A percentile compares a stretch with the other conserved stretches of the same genome.
phyloP scores from a whole-genome alignment of 1,139 yeast species.

The Candida glucosophila region DNA sequence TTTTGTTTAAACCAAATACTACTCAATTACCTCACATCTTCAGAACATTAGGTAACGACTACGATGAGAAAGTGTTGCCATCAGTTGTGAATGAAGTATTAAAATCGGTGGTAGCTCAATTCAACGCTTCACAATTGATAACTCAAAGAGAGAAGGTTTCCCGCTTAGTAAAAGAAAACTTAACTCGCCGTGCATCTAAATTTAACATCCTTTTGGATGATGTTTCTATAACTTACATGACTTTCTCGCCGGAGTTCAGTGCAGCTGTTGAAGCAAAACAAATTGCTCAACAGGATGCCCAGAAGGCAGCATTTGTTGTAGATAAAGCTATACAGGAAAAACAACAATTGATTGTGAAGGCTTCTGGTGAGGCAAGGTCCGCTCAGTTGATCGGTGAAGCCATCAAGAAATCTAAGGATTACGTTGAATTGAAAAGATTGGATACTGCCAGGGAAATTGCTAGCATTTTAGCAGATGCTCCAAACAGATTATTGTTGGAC shows the following conservation, averaged over 20 bases:
- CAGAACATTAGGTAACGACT: conserved; percentile 88
- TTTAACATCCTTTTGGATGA: conserved; percentile 87
- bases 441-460: conserved; percentile 98
- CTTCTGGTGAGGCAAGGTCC: conserved; percentile 97
- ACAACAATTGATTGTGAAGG: conserved; percentile 92
- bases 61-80: conserved; percentile 94
- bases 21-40: conserved; percentile 71
- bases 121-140: conserved; percentile 94
- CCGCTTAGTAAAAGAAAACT: conserved; percentile 79
- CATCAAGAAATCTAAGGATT: conserved; percentile 89
- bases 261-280: conserved; percentile 98
- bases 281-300: conserved; percentile 99
- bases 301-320: conserved; percentile 93
- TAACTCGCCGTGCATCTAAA: conserved; percentile 84
- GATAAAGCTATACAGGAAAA: conserved; percentile 97
- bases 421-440: conserved; percentile 91
- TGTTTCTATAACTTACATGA: conserved; percentile 92
- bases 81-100: conserved; percentile 95
- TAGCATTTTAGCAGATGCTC: conserved; percentile 70
- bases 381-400: conserved; percentile 99
- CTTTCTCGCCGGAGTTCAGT: conserved; percentile 96
- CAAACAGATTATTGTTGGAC: conserved; percentile 85
- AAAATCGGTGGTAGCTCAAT: conserved; percentile 95
- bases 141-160: conserved; percentile 97
- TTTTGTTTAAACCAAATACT: conserved; percentile 81